These are phyloP conservation scores for Plasmodium coatneyi DNA, from an alignment of 169 alveolate species.

Conservation along the genomic window DNA sequence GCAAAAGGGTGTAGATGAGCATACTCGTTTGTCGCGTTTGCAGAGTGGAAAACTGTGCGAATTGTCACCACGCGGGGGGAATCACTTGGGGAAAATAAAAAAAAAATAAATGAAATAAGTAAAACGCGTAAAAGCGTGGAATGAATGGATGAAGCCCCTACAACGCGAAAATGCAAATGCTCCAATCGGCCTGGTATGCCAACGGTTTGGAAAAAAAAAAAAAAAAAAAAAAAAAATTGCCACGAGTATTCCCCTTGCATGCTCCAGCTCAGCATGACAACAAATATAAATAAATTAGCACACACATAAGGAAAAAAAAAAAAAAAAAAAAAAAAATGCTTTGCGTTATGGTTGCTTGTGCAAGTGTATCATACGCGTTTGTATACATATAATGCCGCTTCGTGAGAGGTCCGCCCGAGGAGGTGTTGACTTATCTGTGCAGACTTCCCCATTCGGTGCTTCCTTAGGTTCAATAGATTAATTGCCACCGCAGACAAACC, in stretches of 20 bases:
- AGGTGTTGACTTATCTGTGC: background rate
- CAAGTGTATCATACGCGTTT: background rate
- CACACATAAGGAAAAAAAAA: background rate
- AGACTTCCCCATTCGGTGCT: background rate
- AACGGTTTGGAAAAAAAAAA: background rate
- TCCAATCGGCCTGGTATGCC: background rate
- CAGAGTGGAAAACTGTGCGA: background rate
- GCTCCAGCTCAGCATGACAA: background rate
- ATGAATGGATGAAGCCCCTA: background rate
- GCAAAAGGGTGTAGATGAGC: background rate
- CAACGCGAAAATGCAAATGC: background rate
- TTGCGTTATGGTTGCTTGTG: background rate
- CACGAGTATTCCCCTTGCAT: background rate
- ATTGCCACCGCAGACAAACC: background rate
- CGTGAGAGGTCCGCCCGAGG: background rate
- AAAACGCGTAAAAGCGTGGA: background rate
- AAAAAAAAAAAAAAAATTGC: slow-evolving; percentile 17
- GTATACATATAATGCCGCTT: background rate
- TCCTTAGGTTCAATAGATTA: background rate
- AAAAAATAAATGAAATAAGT: background rate
- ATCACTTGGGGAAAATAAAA: background rate
- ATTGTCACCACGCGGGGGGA: background rate
- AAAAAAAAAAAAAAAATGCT: background rate
- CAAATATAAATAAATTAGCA: background rate
- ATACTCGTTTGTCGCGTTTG: background rate